Evolutionary conservation across 805 yeast species (phyloP).

Genomic region (Groenewaldozyma salmanticensis): DNA sequence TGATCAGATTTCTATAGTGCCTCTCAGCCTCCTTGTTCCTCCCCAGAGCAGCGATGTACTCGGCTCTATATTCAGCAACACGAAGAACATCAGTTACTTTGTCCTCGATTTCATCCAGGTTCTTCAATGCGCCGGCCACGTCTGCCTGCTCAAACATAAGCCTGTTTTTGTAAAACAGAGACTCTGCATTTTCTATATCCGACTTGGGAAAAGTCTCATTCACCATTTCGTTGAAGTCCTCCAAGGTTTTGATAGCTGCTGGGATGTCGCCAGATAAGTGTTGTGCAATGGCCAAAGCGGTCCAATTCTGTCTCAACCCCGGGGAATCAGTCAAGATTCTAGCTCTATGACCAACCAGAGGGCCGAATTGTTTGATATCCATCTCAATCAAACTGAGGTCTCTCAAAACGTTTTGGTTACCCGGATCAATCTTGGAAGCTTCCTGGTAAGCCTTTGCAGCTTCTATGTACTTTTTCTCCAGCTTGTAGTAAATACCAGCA

Average conservation of each 20-base stretch:
- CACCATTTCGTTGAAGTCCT: conserved; percentile 66
- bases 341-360: conserved; percentile 53
- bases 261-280: conserved; percentile 59
- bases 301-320: conserved; percentile 87
- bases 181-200: conserved; percentile 70
- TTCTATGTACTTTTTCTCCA: conserved; percentile 56
- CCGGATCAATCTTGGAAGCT: conserved; percentile 68
- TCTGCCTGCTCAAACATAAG: conserved; percentile 57
- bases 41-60: conserved; percentile 50
- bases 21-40: conserved; percentile 53
- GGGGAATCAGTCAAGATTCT: conserved; percentile 61
- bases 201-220: conserved; percentile 48
- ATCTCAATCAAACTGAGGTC: conserved; percentile 74
- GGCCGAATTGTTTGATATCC: conserved; percentile 66
- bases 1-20: conserved; percentile 57
- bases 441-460: conserved; percentile 71
- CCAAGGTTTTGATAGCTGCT: conserved; percentile 61
- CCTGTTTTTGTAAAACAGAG: conserved; percentile 60
- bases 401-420: conserved; percentile 67
- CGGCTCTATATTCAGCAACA: conserved; percentile 57
- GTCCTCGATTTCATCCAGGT: conserved; percentile 45
- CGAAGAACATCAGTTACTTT: conserved; percentile 50
- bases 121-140: conserved; percentile 50
- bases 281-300: conserved; percentile 77
- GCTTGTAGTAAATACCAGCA: conserved; percentile 72